A percentile compares a stretch with the other conserved stretches of the same genome.
These are phyloP conservation scores for Chlorella sp. DNA, from an alignment of 139 green algal species.

Conservation along the genomic window DNA sequence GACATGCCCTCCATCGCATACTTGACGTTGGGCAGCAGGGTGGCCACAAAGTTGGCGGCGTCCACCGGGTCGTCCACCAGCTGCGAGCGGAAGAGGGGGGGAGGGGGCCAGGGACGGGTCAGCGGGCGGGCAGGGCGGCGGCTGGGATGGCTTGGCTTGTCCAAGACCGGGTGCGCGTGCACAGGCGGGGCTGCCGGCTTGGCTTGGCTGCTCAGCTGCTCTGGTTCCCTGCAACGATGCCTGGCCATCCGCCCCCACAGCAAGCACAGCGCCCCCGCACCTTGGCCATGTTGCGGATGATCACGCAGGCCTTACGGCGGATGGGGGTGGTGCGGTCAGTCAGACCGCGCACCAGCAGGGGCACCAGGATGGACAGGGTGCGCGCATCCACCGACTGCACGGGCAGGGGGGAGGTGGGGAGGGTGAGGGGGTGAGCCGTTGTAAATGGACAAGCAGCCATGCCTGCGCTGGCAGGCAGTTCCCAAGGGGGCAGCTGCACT, in stretches of 20 bases:
- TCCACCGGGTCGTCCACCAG: conserved; percentile 68
- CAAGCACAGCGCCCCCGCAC: no score
- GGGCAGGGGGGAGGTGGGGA: no score
- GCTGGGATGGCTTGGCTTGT: no score
- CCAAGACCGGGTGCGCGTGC: no score
- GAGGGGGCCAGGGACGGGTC: background rate
- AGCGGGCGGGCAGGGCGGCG: no score
- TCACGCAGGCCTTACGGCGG: conserved; percentile 67
- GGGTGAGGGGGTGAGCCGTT: background rate
- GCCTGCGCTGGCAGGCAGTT: no score
- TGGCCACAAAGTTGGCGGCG: conserved; percentile 70
- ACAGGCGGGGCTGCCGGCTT: no score
- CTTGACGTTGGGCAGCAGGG: conserved; percentile 72
- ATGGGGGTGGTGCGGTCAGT: conserved; percentile 66
- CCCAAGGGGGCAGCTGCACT: no score
- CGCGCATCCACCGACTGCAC: conserved; percentile 61
- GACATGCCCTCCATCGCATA: conserved; percentile 60
- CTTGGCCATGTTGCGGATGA: conserved; percentile 85
- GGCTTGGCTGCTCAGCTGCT: no score
- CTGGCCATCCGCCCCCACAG: no score
- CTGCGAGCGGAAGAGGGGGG: background rate
- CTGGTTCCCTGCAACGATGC: no score
- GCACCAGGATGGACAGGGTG: conserved; percentile 73
- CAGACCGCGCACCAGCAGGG: conserved; percentile 71
- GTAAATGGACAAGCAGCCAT: no score